Conservation (phyloP, 176 grass and related monocot species). For the Otatea glauca region DNA sequence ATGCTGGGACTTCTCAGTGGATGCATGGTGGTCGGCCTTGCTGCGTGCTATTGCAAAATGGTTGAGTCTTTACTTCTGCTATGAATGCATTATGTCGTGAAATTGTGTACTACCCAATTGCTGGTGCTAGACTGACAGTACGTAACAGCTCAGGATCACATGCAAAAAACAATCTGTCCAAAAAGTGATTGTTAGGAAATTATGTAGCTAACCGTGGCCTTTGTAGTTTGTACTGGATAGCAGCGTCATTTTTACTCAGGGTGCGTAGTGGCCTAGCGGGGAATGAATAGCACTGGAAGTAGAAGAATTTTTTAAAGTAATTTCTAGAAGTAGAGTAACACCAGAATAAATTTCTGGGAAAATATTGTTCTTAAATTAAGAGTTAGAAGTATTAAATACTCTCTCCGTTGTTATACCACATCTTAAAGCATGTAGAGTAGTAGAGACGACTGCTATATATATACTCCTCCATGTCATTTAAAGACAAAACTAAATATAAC, state of each 20-base stretch:
- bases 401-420: not conserved
- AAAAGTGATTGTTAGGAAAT: not conserved
- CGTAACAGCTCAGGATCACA: conserved; percentile 11
- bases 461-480: too few species aligned
- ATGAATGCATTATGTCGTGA: conserved; percentile 13
- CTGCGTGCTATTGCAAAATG: not conserved
- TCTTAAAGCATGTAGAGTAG: too few species aligned
- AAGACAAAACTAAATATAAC: too few species aligned
- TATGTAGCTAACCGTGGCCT: not conserved
- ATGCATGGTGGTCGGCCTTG: not conserved
- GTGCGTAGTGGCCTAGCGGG: not conserved
- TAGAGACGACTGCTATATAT: too few species aligned
- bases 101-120: not conserved
- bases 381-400: not conserved
- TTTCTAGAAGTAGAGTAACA: not conserved
- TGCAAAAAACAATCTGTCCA: conserved; percentile 10
- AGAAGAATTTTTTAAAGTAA: not conserved
- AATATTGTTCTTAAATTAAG: not conserved
- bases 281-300: not conserved
- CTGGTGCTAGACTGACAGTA: not conserved
- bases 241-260: not conserved
- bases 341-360: not conserved
- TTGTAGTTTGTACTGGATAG: not conserved
- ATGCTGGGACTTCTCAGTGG: not conserved
- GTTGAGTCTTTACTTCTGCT: not conserved